Conservation (phyloP, 345 rosid species). For the Citrus trifoliata region DNA sequence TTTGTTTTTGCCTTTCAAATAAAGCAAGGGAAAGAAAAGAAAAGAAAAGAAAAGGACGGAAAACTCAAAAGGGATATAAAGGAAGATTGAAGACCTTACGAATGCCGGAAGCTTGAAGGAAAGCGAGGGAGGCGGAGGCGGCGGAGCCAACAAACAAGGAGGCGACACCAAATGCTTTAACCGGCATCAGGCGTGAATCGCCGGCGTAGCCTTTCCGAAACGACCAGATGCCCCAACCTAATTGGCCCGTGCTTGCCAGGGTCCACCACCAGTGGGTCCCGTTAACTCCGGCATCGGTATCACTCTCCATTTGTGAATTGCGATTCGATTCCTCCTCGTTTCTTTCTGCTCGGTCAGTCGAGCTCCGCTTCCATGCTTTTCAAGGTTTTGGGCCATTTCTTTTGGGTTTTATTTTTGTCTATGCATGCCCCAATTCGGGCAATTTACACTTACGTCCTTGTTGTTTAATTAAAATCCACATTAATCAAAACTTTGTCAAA, state of each 20-base stretch:
- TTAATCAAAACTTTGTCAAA: neutral
- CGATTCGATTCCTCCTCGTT: neutral
- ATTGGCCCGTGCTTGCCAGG: slow-evolving; percentile 34
- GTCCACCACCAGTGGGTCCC: slow-evolving; percentile 39
- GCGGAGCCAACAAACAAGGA: slow-evolving; percentile 43
- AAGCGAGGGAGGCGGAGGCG: slow-evolving; percentile 30
- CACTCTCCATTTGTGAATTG: neutral
- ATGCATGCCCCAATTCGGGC: neutral
- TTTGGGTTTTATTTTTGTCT: neutral
- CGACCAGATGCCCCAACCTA: slow-evolving; percentile 35
- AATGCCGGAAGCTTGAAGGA: slow-evolving; percentile 40
- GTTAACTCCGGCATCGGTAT: neutral
- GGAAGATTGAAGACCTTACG: slow-evolving; percentile 22
- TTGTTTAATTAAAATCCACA: neutral
- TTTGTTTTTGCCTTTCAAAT: too few relatives aligned
- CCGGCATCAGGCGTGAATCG: slow-evolving; percentile 31
- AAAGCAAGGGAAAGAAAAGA: neutral
- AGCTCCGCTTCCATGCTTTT: neutral
- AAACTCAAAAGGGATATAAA: neutral
- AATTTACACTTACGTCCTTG: neutral
- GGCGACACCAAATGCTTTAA: slow-evolving; percentile 45
- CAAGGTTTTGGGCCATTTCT: neutral
- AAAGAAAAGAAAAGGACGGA: neutral
- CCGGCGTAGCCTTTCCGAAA: slow-evolving; percentile 33
- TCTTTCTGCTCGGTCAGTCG: neutral